Evolutionary conservation across 1,139 yeast species (phyloP), one percentile per base, ranked within the genome.

Genomic region (Hansenula sp.): DNA sequence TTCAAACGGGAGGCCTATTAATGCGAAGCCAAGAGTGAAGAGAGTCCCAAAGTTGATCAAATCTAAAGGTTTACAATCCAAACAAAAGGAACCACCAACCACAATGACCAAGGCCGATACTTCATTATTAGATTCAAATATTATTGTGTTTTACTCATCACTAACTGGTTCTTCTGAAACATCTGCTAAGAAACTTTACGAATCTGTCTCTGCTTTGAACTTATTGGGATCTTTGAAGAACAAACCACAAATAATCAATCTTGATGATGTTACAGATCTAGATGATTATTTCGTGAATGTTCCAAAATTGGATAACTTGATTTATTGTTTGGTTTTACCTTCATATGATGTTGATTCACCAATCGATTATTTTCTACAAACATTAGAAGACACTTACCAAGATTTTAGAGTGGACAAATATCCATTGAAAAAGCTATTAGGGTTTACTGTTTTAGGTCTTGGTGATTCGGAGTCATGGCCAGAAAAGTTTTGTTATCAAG

Each of bases 301-400:
- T 13, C 87, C 89, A 8, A 53, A 61, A 8, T 55, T 63, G 27
- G 66, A 65, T 8, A 67, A 71, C 33, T 71, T 79, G 37, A 67
- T 87, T n/a, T 90, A 88, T 57, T 60, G 91, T 21, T 56, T 90
- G 51, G 88, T 90, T 15, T 70, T 90, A 27, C 98, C 98, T 2
- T 88, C 96, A 0, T 90, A 90, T 60, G 97, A 89, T 55, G 86
- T 91, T 0, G 97, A 90, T 63, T 86, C 95, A 2, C 96, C 97
- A 11, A 74, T 91, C 40, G 98, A 90, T 63, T 90, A 81, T 60
- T 89, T 89, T 62, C 69, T 90, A 47, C 95, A 88, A 58, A 83
- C 87, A 42, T 70, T 90, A 54, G 74, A 78, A 49, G 97, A 90
- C 46, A 88, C 94, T 1, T 80, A 79, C 50, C 83, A 84, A 51